Base-by-base conservation (phyloP, 1,284 basidiomycete species). In the Naganishia sp. region DNA sequence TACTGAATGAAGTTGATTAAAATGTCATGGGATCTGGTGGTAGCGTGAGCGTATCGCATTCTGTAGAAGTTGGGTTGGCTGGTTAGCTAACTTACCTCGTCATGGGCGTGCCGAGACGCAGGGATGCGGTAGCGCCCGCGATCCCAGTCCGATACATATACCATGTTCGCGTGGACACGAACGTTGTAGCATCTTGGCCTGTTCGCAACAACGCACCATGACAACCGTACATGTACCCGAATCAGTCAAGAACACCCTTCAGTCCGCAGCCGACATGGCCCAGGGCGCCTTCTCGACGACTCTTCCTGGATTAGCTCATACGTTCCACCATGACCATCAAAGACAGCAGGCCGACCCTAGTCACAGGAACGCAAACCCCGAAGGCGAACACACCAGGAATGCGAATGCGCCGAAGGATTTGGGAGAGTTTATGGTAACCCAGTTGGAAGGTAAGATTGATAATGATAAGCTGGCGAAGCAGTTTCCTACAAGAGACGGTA, bases 381-480 rank as follows among this genome's bases (percentile, higher is more conserved):
- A 53, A 6, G 39, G 21, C 11, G 42, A 53, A n/a, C 61, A 63
- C 18, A 42, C 50, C 4, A 53, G 51, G 41, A 23, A 53, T 31
- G 25, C 50, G 3, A 45, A 45, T n/a, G 61, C 61, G 23, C 61
- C 61, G 17, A 63, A 63, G 25, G 25, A 63, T 35, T 11, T 63
- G 41, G 61, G 51, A 43, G 61, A 63, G 61, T 63, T 63, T 46
- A 52, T 63, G 21, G 61, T 25, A 10, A 53, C 31, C 31, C 61
- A 63, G 61, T 18, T 63, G 18, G 49, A 23, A 11, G 61, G 61
- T 9, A 63, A 53, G 61, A 51, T 53, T 28, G 50, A 63, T 43
- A 53, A 63, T 41, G 35, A 50, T 25, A 28, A 47, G 25, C 35
- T 67, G 25, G 46, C n/a, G 13, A 53, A 67, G 53, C 50, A 55